These are phyloP conservation scores for Candida railenensis DNA, from an alignment of 805 yeast species.

Conservation along the genomic window DNA sequence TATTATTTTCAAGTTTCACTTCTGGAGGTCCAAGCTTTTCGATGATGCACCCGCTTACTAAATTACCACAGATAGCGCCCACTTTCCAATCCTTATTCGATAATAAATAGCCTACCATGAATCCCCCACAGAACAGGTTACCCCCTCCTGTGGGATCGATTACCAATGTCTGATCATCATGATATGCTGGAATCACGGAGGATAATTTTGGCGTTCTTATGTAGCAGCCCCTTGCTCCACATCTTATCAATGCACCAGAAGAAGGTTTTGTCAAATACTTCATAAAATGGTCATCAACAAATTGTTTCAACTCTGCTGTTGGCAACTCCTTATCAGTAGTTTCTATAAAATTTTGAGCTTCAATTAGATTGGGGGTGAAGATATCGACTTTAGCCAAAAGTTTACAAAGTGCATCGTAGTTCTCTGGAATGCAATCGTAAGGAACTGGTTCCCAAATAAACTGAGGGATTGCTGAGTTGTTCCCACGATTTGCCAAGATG, in stretches of 20 bases:
- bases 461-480: slow-evolving; percentile 24
- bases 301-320: slow-evolving; percentile 31
- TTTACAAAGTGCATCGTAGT: slow-evolving; percentile 27
- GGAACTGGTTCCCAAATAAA: slow-evolving; percentile 89
- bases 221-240: slow-evolving; percentile 74
- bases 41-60: slow-evolving; percentile 79
- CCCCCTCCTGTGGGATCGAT: slow-evolving; percentile 48
- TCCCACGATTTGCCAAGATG: slow-evolving; percentile 20
- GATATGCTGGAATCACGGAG: slow-evolving; percentile 74
- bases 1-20: slow-evolving; percentile 15
- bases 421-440: slow-evolving; percentile 58
- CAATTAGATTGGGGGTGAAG: slow-evolving; percentile 82
- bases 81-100: slow-evolving; percentile 45
- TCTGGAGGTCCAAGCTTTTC: slow-evolving; percentile 78
- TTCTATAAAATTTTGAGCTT: slow-evolving; percentile 41
- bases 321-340: slow-evolving; percentile 48
- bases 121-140: slow-evolving; percentile 43
- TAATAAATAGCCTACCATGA: slow-evolving; percentile 54
- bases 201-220: slow-evolving; percentile 30
- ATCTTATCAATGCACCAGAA: slow-evolving; percentile 62
- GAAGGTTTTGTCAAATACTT: slow-evolving; percentile 36
- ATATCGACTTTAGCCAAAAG: slow-evolving; percentile 51
- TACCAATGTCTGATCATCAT: slow-evolving; percentile 38
- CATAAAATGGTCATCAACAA: slow-evolving; percentile 41
- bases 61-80: slow-evolving; percentile 66